Conservation (phyloP, 179 eudicot genomes). For the Heliamphora pulchella region DNA sequence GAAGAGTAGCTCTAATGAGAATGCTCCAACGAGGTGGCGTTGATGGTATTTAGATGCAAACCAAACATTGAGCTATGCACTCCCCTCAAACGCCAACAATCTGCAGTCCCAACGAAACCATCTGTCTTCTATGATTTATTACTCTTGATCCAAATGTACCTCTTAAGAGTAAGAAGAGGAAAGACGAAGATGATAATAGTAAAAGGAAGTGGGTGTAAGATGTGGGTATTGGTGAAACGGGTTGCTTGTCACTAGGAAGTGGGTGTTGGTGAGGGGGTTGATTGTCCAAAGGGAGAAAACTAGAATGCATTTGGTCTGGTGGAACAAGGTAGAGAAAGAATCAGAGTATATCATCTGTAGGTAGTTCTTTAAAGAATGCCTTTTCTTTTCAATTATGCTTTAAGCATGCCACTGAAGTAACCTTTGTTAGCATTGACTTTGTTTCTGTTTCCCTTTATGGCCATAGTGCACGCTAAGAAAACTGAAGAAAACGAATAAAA, state of each 20-base stretch:
- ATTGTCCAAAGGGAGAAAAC: neutral
- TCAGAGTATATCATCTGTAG: neutral
- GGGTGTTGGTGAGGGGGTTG: neutral
- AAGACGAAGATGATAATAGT: neutral
- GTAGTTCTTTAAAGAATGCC: neutral
- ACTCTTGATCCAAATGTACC: neutral
- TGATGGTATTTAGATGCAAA: neutral
- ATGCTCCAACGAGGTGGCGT: neutral
- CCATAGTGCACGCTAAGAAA: neutral
- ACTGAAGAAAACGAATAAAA: neutral
- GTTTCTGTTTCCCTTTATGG: neutral
- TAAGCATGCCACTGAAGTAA: neutral
- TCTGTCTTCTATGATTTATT: neutral
- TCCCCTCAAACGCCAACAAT: neutral
- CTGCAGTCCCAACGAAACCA: neutral
- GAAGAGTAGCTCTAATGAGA: neutral
- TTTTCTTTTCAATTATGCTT: neutral
- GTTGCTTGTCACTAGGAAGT: neutral
- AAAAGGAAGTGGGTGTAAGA: no score
- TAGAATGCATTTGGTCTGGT: neutral
- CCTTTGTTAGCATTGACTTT: neutral
- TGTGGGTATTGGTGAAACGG: no score
- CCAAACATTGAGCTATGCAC: neutral
- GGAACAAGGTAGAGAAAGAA: neutral
- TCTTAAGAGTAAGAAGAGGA: neutral